phyloP scores from a whole-genome alignment of 805 yeast species.

The Myxozyma udenii region DNA sequence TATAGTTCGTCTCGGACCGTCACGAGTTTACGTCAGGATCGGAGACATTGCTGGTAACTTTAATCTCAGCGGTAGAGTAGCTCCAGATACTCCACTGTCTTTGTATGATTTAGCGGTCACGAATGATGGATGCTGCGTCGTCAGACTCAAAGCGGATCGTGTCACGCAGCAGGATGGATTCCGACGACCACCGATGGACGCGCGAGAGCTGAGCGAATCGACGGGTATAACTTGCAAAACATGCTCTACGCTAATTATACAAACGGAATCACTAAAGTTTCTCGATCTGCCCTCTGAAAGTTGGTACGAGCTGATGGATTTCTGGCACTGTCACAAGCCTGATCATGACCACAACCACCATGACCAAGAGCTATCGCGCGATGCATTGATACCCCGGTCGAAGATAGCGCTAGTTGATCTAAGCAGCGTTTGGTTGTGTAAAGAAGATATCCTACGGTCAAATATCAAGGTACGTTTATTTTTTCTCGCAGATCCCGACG shows the following conservation, averaged over 20 bases:
- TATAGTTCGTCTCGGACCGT: conserved; percentile 10
- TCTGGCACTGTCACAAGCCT: conserved; percentile 88
- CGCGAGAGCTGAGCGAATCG: background rate
- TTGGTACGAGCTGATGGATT: conserved; percentile 95
- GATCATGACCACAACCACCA: conserved; percentile 8
- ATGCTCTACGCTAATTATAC: conserved; percentile 9
- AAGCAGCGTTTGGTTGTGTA: background rate
- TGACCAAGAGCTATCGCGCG: conserved; percentile 2
- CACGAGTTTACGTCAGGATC: conserved; percentile 14
- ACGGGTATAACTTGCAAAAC: conserved; percentile 4
- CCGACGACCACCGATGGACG: background rate
- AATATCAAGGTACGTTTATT: background rate
- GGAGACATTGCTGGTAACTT: background rate
- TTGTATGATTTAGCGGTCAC: background rate
- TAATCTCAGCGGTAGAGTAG: conserved; percentile 11
- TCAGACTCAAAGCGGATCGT: conserved; percentile 11
- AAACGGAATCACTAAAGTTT: conserved; percentile 26
- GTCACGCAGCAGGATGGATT: background rate
- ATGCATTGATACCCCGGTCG: conserved; percentile 12
- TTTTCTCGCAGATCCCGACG: background rate
- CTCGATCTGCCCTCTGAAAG: conserved; percentile 81
- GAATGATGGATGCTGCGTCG: background rate
- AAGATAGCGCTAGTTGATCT: conserved; percentile 15
- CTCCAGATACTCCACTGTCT: conserved; percentile 17
- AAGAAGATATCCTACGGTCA: background rate